These are phyloP conservation scores for Suillus lakei DNA, from an alignment of 768 basidiomycete genomes.

Conservation along the genomic window DNA sequence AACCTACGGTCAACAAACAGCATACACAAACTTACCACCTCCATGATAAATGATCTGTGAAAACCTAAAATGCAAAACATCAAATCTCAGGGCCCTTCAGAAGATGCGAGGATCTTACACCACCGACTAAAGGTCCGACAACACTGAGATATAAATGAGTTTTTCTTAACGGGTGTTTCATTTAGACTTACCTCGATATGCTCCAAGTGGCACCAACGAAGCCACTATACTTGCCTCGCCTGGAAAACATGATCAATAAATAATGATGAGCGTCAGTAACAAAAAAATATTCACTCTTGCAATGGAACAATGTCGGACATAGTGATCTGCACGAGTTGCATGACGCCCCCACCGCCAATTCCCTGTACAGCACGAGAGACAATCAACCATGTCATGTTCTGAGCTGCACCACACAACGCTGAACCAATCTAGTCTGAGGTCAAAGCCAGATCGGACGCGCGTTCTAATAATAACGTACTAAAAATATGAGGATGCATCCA, in stretches of 20 bases:
- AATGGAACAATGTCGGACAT: slow-evolving; percentile 45
- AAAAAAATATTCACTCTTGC: slow-evolving; percentile 35
- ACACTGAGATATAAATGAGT: slow-evolving; percentile 27
- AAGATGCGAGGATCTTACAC: slow-evolving; percentile 25
- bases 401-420: slow-evolving; percentile 48
- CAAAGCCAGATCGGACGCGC: not conserved
- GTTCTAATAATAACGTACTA: slow-evolving; percentile 26
- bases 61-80: slow-evolving; percentile 21
- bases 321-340: slow-evolving; percentile 41
- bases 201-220: slow-evolving; percentile 47
- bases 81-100: not conserved
- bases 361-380: slow-evolving; percentile 47
- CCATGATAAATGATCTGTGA: slow-evolving; percentile 44
- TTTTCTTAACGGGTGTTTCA: not conserved
- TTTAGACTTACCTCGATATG: slow-evolving; percentile 33
- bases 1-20: not conserved
- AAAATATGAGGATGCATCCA: slow-evolving; percentile 40
- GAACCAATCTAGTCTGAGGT: slow-evolving; percentile 37
- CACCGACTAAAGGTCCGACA: slow-evolving; percentile 48
- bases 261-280: not conserved
- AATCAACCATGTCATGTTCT: slow-evolving; percentile 48
- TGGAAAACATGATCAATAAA: slow-evolving; percentile 10
- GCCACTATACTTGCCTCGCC: slow-evolving; percentile 46
- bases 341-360: slow-evolving; percentile 45
- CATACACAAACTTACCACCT: slow-evolving; percentile 37